Evolutionary conservation across 805 yeast genomes (phyloP).

Genomic region (Saccharomycopsis javanensis): DNA sequence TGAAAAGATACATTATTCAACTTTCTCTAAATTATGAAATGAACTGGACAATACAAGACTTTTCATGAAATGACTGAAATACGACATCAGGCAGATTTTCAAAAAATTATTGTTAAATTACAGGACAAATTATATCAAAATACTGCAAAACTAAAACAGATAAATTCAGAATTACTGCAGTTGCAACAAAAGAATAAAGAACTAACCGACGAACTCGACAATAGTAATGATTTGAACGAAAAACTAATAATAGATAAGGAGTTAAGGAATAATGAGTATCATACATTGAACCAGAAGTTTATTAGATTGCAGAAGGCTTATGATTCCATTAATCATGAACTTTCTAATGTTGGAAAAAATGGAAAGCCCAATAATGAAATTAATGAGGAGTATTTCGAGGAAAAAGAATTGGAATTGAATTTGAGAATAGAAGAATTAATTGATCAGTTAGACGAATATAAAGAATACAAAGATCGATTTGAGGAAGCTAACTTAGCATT

Average conservation of each 20-base stretch:
- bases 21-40: neutral
- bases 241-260: conserved; percentile 28
- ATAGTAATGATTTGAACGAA: conserved; percentile 29
- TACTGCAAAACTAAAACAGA: conserved; percentile 24
- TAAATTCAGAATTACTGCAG: conserved; percentile 23
- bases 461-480: conserved; percentile 12
- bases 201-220: conserved; percentile 5
- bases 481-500: conserved; percentile 15
- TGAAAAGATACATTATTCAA: too few relatives aligned
- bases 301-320: conserved; percentile 1
- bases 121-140: conserved; percentile 36
- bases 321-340: neutral
- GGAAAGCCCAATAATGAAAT: neutral
- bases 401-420: conserved; percentile 27
- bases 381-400: conserved; percentile 30
- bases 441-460: conserved; percentile 20
- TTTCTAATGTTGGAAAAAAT: neutral
- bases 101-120: conserved; percentile 32
- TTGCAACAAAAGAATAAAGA: conserved; percentile 26
- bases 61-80: neutral
- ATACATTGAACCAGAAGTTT: conserved; percentile 20
- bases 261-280: conserved; percentile 26
- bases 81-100: conserved; percentile 18
- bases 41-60: neutral
- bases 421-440: conserved; percentile 25